A percentile compares a stretch with the other conserved stretches of the same genome.
These are phyloP conservation scores for Tulasnella sp. DNA, from an alignment of 768 basidiomycete genomes.

Conservation along the genomic window DNA sequence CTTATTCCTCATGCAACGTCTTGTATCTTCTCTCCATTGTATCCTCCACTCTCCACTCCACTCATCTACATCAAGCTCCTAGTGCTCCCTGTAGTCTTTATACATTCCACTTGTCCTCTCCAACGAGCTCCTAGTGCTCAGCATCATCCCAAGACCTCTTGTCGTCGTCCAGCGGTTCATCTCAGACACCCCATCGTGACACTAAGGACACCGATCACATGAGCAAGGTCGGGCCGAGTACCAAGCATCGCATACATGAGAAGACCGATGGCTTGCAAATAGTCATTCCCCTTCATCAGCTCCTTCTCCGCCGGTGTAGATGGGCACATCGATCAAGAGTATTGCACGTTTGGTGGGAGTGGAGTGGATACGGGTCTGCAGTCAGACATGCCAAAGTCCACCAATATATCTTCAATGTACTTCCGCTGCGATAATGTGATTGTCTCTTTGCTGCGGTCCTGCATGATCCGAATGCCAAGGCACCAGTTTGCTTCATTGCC, in stretches of 20 bases:
- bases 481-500: slow-evolving; percentile 20
- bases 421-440: slow-evolving; percentile 10
- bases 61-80: no score
- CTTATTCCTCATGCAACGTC: no score
- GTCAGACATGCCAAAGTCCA: slow-evolving; percentile 8
- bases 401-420: slow-evolving; percentile 16
- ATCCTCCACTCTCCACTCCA: no score
- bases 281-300: background rate
- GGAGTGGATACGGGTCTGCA: slow-evolving; percentile 15
- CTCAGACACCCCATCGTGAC: no score
- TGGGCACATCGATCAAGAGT: no score
- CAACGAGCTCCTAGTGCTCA: no score
- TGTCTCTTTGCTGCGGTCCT: slow-evolving; percentile 17
- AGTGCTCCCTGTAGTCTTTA: no score
- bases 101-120: no score
- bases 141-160: no score
- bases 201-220: slow-evolving; percentile 18
- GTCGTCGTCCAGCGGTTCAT: no score
- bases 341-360: slow-evolving; percentile 4
- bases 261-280: slow-evolving; percentile 14
- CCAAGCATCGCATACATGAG: slow-evolving; percentile 17
- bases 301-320: no score
- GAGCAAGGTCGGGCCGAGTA: slow-evolving; percentile 21
- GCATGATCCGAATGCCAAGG: slow-evolving; percentile 31
- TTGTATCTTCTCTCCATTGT: no score